A percentile compares a stretch with the other conserved stretches of the same genome.
phyloP scores from a whole-genome alignment of 1,284 basidiomycete genomes.

The Rugosomyces carneus region DNA sequence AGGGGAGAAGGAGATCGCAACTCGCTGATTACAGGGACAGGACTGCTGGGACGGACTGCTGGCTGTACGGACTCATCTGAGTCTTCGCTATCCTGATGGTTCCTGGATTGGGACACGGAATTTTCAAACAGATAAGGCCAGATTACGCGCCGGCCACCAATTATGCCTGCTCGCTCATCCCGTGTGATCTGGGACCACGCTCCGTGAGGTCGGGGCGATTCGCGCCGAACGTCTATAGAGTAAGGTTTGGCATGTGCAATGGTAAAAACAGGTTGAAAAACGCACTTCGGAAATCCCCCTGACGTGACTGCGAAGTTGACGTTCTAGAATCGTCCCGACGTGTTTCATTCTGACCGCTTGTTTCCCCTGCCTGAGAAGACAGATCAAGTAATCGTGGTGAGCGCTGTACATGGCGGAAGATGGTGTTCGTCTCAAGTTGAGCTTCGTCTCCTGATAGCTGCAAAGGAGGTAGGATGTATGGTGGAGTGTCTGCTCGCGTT shows the following conservation, averaged over 20 bases:
- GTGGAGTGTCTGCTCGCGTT: slow-evolving; percentile 20
- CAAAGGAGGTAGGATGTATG: slow-evolving; percentile 32
- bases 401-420: slow-evolving; percentile 13
- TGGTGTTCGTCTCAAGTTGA: slow-evolving; percentile 11
- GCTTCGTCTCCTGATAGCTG: slow-evolving; percentile 16
- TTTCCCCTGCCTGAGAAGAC: slow-evolving; percentile 5
- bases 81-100: slow-evolving; percentile 5
- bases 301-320: slow-evolving; percentile 8
- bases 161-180: neutral
- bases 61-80: slow-evolving; percentile 3
- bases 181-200: slow-evolving; percentile 4
- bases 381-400: slow-evolving; percentile 16
- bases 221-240: neutral
- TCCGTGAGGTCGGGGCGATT: slow-evolving; percentile 3
- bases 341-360: slow-evolving; percentile 4
- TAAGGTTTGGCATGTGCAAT: neutral
- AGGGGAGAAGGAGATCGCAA: slow-evolving; percentile 12
- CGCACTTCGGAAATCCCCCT: slow-evolving; percentile 5
- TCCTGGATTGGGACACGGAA: neutral
- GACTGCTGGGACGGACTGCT: slow-evolving; percentile 5
- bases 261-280: neutral
- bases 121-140: slow-evolving; percentile 8
- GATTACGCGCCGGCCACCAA: neutral
- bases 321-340: slow-evolving; percentile 7
- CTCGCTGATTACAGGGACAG: slow-evolving; percentile 10